Base-by-base conservation (phyloP, 257 asterid species). In the Gentiana dahurica region DNA sequence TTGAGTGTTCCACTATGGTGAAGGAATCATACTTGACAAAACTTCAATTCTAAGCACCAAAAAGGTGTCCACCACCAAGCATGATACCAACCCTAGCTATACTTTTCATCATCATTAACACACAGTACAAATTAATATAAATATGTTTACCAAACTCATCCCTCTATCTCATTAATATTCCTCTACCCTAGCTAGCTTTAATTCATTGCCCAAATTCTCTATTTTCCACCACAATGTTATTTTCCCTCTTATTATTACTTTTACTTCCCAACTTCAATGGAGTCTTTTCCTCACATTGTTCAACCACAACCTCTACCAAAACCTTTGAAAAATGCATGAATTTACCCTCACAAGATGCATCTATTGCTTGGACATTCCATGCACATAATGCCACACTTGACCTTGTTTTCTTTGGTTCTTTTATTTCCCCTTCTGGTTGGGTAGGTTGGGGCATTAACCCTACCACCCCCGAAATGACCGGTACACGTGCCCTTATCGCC, bases 391-490 rank as follows among this genome's bases (percentile, higher is more conserved):
- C 88, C 44, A 81, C 98, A 0, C 82, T 91, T 32, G 95, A 87
- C 34, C 65, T 91, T 2, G 96, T 72, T 61, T 91, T 91, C 66
- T 87, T 79, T 13, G 98, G 98, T 1, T 66, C 66, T 59, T 91
- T 91, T 73, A 91, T 85, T 6, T 91, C 98, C 3, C 96, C 96
- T 8, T 87, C 96, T 6, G 98, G 98, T 3, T 91, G 98, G 98
- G 96, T 91, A 51, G 98, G 96, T 24, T 83, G 82, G 77, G 98
- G 98, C 1, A 78, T 85, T 41, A 87, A 91, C 73, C 96, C 95
- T 0, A 83, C 69, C 6, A 73, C 98, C 0, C 79, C 95, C 2
- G 94, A 85, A 57, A 91, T 91, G 98, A 81, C 94, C 0, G 98
- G 98, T 0, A 66, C 98, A 0, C 81, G 96, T 0, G 87, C 96